Evolutionary conservation across 1,139 yeast species (phyloP).

Genomic region (Geotrichum aggregatum): DNA sequence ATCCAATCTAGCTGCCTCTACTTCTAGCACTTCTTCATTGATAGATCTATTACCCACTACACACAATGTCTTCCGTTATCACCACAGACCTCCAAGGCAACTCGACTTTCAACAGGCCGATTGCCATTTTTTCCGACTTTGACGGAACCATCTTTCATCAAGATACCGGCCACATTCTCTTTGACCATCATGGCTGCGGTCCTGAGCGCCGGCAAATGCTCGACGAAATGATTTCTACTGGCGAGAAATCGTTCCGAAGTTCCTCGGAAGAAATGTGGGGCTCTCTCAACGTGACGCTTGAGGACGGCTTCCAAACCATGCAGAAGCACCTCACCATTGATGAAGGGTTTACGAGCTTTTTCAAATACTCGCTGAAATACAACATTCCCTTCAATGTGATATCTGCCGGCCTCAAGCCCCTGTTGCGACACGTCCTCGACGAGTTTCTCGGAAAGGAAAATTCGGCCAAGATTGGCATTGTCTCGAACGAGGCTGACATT

Average conservation of each 20-base stretch:
- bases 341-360: constrained; percentile 55
- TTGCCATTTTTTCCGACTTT: constrained; percentile 43
- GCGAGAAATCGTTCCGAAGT: constrained; percentile 39
- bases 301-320: constrained; percentile 54
- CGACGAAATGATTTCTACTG: constrained; percentile 40
- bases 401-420: constrained; percentile 64
- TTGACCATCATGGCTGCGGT: constrained; percentile 46
- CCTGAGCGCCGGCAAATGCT: constrained; percentile 39
- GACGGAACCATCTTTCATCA: constrained; percentile 47
- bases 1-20: neutral
- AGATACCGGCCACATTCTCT: constrained; percentile 46
- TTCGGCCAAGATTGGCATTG: constrained; percentile 52
- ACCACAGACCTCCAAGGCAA: constrained; percentile 19
- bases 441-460: constrained; percentile 56
- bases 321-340: constrained; percentile 53
- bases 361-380: constrained; percentile 49
- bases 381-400: constrained; percentile 59
- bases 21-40: neutral
- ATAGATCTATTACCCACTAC: neutral
- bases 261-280: constrained; percentile 47
- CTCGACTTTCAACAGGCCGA: constrained; percentile 27
- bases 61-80: constrained; percentile 3
- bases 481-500: constrained; percentile 54
- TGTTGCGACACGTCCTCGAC: constrained; percentile 55
- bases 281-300: constrained; percentile 43